Evolutionary conservation across 2,329 filamentous ascomycete species (phyloP).

Genomic region (Colletotrichum graminicola): DNA sequence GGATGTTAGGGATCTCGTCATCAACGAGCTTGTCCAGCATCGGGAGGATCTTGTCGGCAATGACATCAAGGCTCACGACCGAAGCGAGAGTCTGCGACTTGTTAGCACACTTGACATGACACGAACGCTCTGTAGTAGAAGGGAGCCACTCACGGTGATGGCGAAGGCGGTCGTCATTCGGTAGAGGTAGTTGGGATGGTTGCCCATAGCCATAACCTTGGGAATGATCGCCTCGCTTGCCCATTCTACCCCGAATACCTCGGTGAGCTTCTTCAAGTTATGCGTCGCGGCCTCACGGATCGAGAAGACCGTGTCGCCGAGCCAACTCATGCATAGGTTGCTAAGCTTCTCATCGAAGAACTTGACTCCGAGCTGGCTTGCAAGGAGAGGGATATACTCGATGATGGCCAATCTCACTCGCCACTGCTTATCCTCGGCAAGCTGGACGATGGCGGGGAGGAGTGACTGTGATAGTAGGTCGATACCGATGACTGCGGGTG

Average conservation of each 20-base stretch:
- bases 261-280: conserved; percentile 97
- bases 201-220: conserved; percentile 98
- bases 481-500: conserved; percentile 86
- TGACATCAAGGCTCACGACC: conserved; percentile 93
- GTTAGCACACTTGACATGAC: conserved; percentile 46
- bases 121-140: conserved; percentile 31
- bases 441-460: conserved; percentile 94
- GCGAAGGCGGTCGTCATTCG: conserved; percentile 99
- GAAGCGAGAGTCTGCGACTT: conserved; percentile 83
- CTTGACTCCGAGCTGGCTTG: conserved; percentile 93
- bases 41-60: conserved; percentile 91
- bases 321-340: conserved; percentile 96
- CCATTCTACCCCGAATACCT: conserved; percentile 99
- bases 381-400: conserved; percentile 97
- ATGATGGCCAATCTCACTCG: conserved; percentile 97
- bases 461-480: conserved; percentile 96
- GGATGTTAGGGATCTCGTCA: conserved; percentile 98
- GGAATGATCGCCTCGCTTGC: conserved; percentile 97
- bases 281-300: conserved; percentile 97
- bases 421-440: conserved; percentile 99
- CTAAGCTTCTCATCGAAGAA: conserved; percentile 99
- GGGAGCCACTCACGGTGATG: conserved; percentile 80
- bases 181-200: conserved; percentile 98
- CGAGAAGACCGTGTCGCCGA: conserved; percentile 98
- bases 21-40: conserved; percentile 95